Conservation (phyloP, 148 eudicot genomes). For the Cornus controversa region DNA sequence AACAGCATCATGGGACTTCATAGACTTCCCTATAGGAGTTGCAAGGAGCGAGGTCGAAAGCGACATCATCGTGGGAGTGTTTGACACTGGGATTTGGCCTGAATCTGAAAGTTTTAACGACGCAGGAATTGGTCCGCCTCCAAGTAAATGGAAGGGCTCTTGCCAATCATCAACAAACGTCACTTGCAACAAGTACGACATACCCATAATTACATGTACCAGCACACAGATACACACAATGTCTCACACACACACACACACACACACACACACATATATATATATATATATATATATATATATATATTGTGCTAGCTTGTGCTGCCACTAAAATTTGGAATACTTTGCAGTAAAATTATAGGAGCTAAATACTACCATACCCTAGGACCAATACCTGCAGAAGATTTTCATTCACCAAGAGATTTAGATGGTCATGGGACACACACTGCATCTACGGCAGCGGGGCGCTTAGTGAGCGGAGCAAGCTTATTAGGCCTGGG, state of each 20-base stretch:
- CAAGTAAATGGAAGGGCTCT: constrained; percentile 34
- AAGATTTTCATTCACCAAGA: constrained; percentile 23
- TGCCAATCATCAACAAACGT: constrained; percentile 25
- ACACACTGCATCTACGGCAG: constrained; percentile 33
- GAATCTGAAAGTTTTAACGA: constrained; percentile 36
- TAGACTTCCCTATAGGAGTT: constrained; percentile 23
- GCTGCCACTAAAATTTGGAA: not conserved
- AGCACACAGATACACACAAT: too few relatives aligned
- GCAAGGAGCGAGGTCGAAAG: constrained; percentile 21
- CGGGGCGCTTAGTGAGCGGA: constrained; percentile 22
- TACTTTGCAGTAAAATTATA: constrained; percentile 27
- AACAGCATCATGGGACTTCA: constrained; percentile 42
- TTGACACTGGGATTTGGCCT: constrained; percentile 37
- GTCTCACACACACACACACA: too few relatives aligned
- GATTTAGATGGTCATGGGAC: constrained; percentile 38
- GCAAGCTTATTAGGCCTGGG: constrained; percentile 33
- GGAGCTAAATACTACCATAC: constrained; percentile 25
- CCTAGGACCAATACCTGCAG: not conserved
- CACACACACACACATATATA: too few relatives aligned
- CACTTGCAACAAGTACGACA: constrained; percentile 45
- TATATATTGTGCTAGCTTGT: too few relatives aligned
- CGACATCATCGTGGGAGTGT: constrained; percentile 24
- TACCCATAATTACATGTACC: too few relatives aligned
- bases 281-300: too few relatives aligned
- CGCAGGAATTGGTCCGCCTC: constrained; percentile 29